Base-by-base conservation (phyloP, 2,329 filamentous ascomycete species). In the Diplodia sapinea region DNA sequence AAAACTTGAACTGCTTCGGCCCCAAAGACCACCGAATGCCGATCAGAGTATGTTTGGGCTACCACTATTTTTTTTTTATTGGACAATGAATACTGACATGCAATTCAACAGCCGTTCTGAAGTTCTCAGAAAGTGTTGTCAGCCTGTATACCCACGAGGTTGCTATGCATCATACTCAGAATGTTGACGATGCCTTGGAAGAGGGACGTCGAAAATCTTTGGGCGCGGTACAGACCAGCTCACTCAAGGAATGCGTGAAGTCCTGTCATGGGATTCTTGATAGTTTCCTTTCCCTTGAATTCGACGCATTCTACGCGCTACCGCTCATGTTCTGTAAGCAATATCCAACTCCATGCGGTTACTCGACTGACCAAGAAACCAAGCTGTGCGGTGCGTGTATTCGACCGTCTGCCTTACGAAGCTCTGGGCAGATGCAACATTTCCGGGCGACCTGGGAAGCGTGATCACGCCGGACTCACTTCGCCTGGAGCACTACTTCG, bases 351-450 rank as follows among this genome's bases (percentile, higher is more conserved):
- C 68, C 74, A 5, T 74, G 70, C 55, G 74, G 70, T 67, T 31
- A 57, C 71, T 29, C 12, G 17, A 2, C 3, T 63, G 20, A 68
- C 52, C 54, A 36, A 47, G 6, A 47, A 1, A 15, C 3, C 2
- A 54, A 79, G 78, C 86, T 72, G 84, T 87, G 20, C 82, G 85
- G 47, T 81, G 83, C 56, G 83, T 85, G 12, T 88, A 87, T 72
- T 83, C 85, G 15, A 80, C 86, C 26, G 84, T 88, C 6, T 83
- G 87, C 38, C 79, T 88, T 8, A 86, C 87, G 76, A 88, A 87
- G 72, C 83, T 88, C 79, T 86, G 85, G 76, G 84, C 86, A 57
- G 84, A 85, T 1, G 80, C 83, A 7, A 82, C 80, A 4, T 79
- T 78, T n/a, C 82, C 82, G 4, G 79, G 78, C 23, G 83, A 85